Evolutionary conservation across 1,284 basidiomycete species (phyloP), one percentile per base, ranked within the genome.

Genomic region (Jaminaea rosea): DNA sequence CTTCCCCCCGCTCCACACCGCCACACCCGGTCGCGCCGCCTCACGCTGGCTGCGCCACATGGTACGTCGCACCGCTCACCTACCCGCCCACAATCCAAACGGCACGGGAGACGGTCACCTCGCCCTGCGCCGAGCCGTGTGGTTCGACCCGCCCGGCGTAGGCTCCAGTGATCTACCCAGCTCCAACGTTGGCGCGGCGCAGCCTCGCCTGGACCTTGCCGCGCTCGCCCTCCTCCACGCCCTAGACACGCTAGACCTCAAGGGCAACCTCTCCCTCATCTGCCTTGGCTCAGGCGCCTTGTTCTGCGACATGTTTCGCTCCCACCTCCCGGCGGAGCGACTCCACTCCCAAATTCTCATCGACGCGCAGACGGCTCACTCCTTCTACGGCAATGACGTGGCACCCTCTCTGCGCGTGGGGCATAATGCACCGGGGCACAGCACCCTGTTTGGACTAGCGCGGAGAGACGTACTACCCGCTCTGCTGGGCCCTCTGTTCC

Each of bases 261-360:
- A 19, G 8, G 13, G 10, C 27, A 52, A 58, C 19, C 44, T 39
- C 15, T 34, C 46, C 29, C 49, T 66, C 15, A 56, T 66, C 13
- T 59, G 62, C 8, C 60, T 59, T 1, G 61, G 61, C 3, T 63
- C 60, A 31, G 64, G 64, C 17, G 47, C 57, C 27, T 56, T 66
- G 10, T 60, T 64, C 27, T 59, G 58, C 1, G 58, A 59, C 23
- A 57, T 64, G 28, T 66, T 66, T 53, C 59, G 62, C 5, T 46
- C 59, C 4, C n/a, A 52, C 57, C 48, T 59, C 59, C 47, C 64
- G 62, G n/a, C 29, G 54, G 2, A 52, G 61, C 24, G 24, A 11
- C 50, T 66, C n/a, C 64, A 66, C 29, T 66, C 64, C 4, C 55
- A 60, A 34, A 53, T 66, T 2, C 49, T 57, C 47, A 55, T 66